Conservation (phyloP, 192 early-diverging fungal species). For the Coemansia sp. region DNA sequence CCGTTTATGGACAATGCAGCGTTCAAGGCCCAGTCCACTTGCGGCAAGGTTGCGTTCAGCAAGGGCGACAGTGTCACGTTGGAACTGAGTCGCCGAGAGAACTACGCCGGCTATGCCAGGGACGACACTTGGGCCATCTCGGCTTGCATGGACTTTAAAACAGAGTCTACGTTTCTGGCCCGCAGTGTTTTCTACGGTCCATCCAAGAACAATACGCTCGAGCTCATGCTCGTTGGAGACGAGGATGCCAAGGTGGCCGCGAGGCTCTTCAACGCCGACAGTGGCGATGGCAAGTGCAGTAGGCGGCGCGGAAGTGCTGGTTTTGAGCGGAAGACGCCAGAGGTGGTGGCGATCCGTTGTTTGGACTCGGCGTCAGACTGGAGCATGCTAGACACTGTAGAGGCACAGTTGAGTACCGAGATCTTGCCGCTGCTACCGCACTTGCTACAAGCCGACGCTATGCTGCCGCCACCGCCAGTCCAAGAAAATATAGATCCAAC, state of each 20-base stretch:
- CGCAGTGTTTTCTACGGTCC: slow-evolving; percentile 54
- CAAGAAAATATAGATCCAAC: background rate
- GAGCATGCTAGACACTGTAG: slow-evolving; percentile 52
- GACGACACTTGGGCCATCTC: slow-evolving; percentile 57
- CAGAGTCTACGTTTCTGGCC: slow-evolving; percentile 33
- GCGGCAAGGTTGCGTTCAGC: slow-evolving; percentile 13
- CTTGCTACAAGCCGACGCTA: slow-evolving; percentile 11
- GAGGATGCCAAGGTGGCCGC: slow-evolving; percentile 40
- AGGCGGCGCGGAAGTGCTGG: background rate
- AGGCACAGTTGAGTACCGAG: slow-evolving; percentile 22
- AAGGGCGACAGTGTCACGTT: slow-evolving; percentile 40
- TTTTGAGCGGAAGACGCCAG: slow-evolving; percentile 10
- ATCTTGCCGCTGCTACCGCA: slow-evolving; percentile 27
- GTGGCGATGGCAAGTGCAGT: background rate
- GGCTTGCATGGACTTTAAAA: slow-evolving; percentile 28
- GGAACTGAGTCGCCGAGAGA: slow-evolving; percentile 45
- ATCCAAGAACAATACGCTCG: slow-evolving; percentile 53
- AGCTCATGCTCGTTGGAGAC: slow-evolving; percentile 42
- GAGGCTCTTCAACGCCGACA: slow-evolving; percentile 22
- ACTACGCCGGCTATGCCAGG: slow-evolving; percentile 41
- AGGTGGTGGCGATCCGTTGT: slow-evolving; percentile 40
- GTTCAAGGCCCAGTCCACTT: slow-evolving; percentile 30
- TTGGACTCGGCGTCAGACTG: slow-evolving; percentile 47
- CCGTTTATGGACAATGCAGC: slow-evolving; percentile 37
- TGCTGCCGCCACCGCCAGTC: background rate